Conservation (phyloP, 208 protist species). For the Blastocrithidia nonstop region DNA sequence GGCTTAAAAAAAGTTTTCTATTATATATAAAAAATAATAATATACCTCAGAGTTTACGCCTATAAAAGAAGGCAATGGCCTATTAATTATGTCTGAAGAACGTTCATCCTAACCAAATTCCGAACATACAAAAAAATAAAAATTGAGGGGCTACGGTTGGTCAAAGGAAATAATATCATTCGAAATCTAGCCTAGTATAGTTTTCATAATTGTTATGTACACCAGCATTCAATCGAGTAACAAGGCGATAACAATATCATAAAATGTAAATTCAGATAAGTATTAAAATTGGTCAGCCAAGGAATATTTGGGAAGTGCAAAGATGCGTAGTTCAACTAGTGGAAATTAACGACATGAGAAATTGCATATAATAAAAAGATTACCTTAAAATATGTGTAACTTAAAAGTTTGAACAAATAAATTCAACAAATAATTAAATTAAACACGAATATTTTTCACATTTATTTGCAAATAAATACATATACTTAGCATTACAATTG, state of each 20-base stretch:
- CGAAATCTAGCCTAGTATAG: no score
- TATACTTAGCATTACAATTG: neutral
- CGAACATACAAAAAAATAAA: slow-evolving; percentile 13
- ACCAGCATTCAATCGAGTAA: no score
- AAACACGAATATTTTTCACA: slow-evolving; percentile 2
- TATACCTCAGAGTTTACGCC: neutral
- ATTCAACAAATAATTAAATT: slow-evolving; percentile 1
- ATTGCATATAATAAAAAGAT: slow-evolving; percentile 1
- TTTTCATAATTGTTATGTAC: no score
- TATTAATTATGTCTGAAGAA: slow-evolving; percentile 13
- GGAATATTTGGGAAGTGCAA: slow-evolving; percentile 7
- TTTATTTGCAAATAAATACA: no score
- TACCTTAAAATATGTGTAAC: neutral
- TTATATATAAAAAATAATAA: neutral
- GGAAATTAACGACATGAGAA: neutral
- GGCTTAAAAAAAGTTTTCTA: neutral
- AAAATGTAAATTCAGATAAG: no score
- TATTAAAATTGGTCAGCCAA: slow-evolving; percentile 10
- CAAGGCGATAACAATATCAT: no score
- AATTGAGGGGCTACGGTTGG: slow-evolving; percentile 10
- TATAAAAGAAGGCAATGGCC: neutral
- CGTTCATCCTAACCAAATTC: slow-evolving; percentile 15
- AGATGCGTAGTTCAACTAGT: neutral
- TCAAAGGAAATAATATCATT: no score
- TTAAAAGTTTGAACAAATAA: neutral